Percentiles rank a stretch among this genome's conserved stretches.
phyloP scores from a whole-genome alignment of 148 eudicot species.

The Rhododendron ferrugineum region DNA sequence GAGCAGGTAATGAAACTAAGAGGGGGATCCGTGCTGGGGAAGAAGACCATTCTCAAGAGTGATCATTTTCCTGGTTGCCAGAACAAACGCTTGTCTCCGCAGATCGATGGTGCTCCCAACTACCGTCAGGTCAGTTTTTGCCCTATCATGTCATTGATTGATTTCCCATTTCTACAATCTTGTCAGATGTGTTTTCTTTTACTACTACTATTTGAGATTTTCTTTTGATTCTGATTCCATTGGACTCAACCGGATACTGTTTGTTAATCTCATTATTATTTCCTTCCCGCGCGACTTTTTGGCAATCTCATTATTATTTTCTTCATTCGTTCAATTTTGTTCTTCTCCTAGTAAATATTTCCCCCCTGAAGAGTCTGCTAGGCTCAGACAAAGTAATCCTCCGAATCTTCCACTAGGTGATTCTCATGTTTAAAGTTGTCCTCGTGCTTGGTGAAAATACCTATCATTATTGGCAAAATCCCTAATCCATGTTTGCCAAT shows the following conservation, averaged over 20 bases:
- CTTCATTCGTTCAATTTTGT: neutral
- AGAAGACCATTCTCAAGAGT: constrained; percentile 89
- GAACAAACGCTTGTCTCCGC: constrained; percentile 78
- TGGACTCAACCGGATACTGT: neutral
- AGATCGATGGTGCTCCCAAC: constrained; percentile 92
- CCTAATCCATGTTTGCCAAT: neutral
- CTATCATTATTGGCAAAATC: neutral
- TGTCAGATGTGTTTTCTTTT: neutral
- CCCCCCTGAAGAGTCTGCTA: neutral
- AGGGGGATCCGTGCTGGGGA: constrained; percentile 89
- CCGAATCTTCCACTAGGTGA: neutral
- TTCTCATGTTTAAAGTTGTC: neutral
- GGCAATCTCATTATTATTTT: neutral
- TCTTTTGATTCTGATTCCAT: neutral
- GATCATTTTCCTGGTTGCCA: constrained; percentile 99
- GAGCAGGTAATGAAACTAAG: constrained; percentile 74
- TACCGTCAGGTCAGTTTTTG: constrained; percentile 84
- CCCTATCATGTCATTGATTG: neutral
- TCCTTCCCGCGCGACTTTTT: neutral
- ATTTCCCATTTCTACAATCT: neutral
- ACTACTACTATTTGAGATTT: neutral
- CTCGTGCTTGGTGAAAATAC: neutral
- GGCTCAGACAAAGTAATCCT: neutral
- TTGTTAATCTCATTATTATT: neutral
- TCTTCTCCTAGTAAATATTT: neutral